Base-by-base conservation (phyloP, 169 alveolate genomes). In the Plasmodium yoelii region DNA sequence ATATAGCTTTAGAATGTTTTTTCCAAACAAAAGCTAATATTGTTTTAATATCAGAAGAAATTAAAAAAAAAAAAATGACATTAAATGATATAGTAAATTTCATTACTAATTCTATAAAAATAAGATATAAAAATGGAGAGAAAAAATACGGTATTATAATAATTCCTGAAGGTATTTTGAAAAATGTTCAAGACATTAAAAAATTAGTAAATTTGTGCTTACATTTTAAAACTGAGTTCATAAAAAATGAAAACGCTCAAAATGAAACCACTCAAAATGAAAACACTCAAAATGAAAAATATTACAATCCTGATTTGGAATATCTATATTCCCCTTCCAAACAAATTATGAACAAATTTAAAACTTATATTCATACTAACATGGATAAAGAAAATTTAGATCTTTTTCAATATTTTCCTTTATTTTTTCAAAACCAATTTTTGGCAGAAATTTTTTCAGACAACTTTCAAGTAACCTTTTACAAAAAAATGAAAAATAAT, bases 101-200 rank as follows among this genome's bases (percentile, higher is more conserved):
- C 39, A 88, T 96, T 15, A 97, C 95, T 49, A 96, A 95, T 88
- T 87, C 97, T 71, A 96, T 97, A 19, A 93, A 93, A 63, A 94
- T 89, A 1, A 93, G 99, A 65, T 77, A 64, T 7, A 71, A 94
- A 88, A 71, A 74, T 73, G 65, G 73, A 46, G 95, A 96, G 6
- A 93, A 96, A 92, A 95, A 95, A 91, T 97, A 96, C 56, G 99
- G 99, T 34, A 97, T 97, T 22, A 91, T 97, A 42, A 88, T 98
- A 10, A 93, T 97, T 47, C 99, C 99, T 2, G 99, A 98, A 91
- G 99, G 99, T 10, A 89, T 98, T 24, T 93, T 98, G 49, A 99
- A 96, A 70, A 96, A 96, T 82, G 94, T 95, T 39, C 97, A 97
- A 1, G 99, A 96, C 82, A 93, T 97, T 55, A 96, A 96, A 34